These are phyloP conservation scores for slime mould (Dictyostelium discoideum) DNA, from an alignment of 78 protist species.

Conservation along the genomic window DNA sequence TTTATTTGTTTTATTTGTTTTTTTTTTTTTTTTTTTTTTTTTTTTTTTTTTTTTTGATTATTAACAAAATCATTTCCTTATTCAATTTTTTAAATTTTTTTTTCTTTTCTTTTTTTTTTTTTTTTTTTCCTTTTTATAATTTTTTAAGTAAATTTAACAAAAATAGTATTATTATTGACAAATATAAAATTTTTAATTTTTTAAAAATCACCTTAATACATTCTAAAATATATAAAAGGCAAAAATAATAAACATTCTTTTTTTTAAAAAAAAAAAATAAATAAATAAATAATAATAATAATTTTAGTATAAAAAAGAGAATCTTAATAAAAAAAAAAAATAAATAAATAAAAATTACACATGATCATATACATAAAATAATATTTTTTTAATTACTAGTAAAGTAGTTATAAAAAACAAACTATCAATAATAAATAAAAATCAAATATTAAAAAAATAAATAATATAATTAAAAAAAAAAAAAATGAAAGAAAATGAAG, in stretches of 20 bases:
- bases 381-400: not conserved
- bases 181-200: too few species aligned
- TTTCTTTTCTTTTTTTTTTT: too few species aligned
- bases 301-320: not conserved
- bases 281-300: not conserved
- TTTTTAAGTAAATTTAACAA: not conserved
- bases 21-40: not conserved
- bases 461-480: not conserved
- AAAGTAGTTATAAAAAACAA: not conserved
- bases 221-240: not conserved
- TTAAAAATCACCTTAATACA: not conserved
- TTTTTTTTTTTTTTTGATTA: not conserved
- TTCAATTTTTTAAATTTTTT: too few species aligned
- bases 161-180: not conserved
- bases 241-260: not conserved
- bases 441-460: not conserved
- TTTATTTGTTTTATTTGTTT: not conserved
- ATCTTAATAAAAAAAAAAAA: not conserved
- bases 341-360: too few species aligned
- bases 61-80: too few species aligned
- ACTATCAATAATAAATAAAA: not conserved
- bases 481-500: constrained; percentile 5
- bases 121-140: not conserved
- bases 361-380: not conserved
- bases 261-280: not conserved